Conservation (phyloP, 805 yeast genomes). For the Candida patagonica region DNA sequence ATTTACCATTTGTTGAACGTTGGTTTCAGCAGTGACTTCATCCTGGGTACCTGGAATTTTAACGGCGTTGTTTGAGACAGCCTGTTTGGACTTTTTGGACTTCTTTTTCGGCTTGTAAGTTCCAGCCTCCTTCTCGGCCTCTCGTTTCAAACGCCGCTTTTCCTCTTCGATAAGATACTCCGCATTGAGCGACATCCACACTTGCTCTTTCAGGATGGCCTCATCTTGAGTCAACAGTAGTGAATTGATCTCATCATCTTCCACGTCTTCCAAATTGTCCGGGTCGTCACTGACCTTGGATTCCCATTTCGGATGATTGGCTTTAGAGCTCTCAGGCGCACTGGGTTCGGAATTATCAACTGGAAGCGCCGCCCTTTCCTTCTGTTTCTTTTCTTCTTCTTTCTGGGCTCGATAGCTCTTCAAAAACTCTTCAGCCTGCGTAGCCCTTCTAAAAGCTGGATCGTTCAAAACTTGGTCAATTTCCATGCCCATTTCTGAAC, state of each 20-base stretch:
- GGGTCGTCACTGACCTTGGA: constrained; percentile 49
- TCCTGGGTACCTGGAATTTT: constrained; percentile 35
- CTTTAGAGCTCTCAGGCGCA: background rate
- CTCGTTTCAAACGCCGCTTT: constrained; percentile 67
- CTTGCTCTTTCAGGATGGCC: constrained; percentile 59
- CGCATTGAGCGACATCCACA: constrained; percentile 86
- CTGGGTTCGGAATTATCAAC: no score
- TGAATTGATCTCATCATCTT: constrained; percentile 67
- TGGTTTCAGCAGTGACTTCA: constrained; percentile 31
- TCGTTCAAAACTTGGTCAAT: constrained; percentile 5
- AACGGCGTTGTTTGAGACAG: constrained; percentile 15
- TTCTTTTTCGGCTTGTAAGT: constrained; percentile 38
- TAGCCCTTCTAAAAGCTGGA: constrained; percentile 1
- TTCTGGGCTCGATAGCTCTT: constrained; percentile 2
- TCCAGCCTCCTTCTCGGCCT: constrained; percentile 83
- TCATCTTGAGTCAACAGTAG: constrained; percentile 62
- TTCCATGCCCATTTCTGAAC: constrained; percentile 4
- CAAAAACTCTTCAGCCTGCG: constrained; percentile 7
- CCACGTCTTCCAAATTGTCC: constrained; percentile 62
- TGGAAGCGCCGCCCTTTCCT: constrained; percentile 12
- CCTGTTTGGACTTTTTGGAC: constrained; percentile 27
- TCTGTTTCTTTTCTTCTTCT: constrained; percentile 3
- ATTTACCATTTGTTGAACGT: constrained; percentile 66
- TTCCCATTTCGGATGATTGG: constrained; percentile 21
- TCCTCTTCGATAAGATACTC: constrained; percentile 83